Base-by-base conservation (phyloP, 1,139 yeast species). In the Pichia sp. region DNA sequence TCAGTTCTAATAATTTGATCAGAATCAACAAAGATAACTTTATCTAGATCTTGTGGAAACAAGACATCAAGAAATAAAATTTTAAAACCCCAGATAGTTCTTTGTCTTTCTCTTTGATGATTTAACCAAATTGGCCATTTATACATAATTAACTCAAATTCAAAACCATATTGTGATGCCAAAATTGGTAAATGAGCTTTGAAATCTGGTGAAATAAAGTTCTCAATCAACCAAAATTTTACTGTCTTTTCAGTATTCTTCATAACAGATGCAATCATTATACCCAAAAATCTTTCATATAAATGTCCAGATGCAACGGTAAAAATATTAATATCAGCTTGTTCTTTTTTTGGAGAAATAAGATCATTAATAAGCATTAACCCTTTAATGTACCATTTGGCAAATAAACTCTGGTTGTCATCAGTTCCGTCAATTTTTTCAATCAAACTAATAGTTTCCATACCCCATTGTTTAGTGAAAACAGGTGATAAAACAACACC, bases 81-180 rank as follows among this genome's bases (percentile, higher is more conserved):
- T 64, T 90, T 90, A 62, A 85, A 86, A 2, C 92, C 96, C 90
- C 96, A 87, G 46, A 88, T 79, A 3, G 82, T 79, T 54, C 97
- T 74, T 59, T 84, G 89, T 61, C 79, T 79, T 57, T 83, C 89
- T 34, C 81, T 65, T 65, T 92, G 97, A 2, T 73, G 74, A 42
- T 94, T 74, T 32, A 92, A 70, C 95, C 97, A 92, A 29, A 72
- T 67, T 9, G 98, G 98, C 98, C 98, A 92, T 56, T 85, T 83
- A 65, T 86, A 92, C 2, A 84, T 78, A 26, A 92, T 73, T 42
- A 86, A 67, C 59, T 88, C 90, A 58, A 83, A 86, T 43, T 81
- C 75, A 55, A 86, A 80, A 1, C 75, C 74, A 53, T 74, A 75
- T 46, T 75, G 61, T n/a, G 68, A 64, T 0, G 94, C 82, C 43